phyloP scores from a whole-genome alignment of 805 yeast genomes.

The Candida odintsovae region DNA sequence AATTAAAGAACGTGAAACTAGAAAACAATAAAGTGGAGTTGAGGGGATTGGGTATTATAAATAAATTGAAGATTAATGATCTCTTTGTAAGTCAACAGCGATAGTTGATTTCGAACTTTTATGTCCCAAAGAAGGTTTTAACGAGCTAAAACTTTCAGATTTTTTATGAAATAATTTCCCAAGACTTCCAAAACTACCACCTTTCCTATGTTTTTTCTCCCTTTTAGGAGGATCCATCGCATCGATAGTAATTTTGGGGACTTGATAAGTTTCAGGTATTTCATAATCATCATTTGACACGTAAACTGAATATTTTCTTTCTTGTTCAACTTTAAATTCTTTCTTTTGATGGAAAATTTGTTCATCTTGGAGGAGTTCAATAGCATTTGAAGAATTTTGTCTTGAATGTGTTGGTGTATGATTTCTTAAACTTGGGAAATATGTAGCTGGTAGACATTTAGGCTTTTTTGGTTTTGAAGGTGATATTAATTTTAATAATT shows the following conservation, averaged over 20 bases:
- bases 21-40: too few relatives aligned
- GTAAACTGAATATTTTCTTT: conserved; percentile 6
- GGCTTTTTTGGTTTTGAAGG: conserved; percentile 1
- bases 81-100: neutral
- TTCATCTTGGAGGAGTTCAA: neutral
- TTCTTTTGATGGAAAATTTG: neutral
- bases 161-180: neutral
- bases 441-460: conserved; percentile 6
- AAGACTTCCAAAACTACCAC: neutral
- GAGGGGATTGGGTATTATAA: too few relatives aligned
- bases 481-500: conserved; percentile 2
- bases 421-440: conserved; percentile 6
- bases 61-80: too few relatives aligned
- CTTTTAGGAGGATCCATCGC: neutral
- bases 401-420: conserved; percentile 8
- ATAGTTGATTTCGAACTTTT: neutral
- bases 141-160: neutral
- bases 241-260: neutral
- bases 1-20: too few relatives aligned
- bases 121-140: neutral
- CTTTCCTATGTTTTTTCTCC: neutral
- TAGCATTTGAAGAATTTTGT: neutral
- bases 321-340: conserved; percentile 1
- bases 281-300: conserved; percentile 11
- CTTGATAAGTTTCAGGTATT: conserved; percentile 4